Conservation (phyloP, 768 basidiomycete genomes). For the Omphalotus guepiniiformis region DNA sequence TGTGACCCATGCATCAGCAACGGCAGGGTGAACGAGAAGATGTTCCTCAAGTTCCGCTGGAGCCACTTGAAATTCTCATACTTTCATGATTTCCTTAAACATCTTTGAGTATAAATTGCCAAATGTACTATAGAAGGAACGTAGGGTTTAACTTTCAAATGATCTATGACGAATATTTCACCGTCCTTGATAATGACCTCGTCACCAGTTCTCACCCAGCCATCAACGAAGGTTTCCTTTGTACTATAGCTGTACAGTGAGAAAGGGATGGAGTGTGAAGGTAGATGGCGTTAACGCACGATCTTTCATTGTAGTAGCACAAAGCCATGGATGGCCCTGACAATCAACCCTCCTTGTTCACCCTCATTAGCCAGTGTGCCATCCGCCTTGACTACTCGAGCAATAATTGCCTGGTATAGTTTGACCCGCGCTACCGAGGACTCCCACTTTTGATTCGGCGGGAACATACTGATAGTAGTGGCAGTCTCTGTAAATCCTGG, state of each 20-base stretch:
- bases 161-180: constrained; percentile 68
- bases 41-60: constrained; percentile 68
- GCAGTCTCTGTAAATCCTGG: constrained; percentile 61
- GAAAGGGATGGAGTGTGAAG: too few species aligned
- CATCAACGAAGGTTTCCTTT: constrained; percentile 58
- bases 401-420: constrained; percentile 54
- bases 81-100: constrained; percentile 23
- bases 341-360: constrained; percentile 59
- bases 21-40: constrained; percentile 55
- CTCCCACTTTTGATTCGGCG: constrained; percentile 39
- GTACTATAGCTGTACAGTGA: too few species aligned
- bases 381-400: constrained; percentile 54
- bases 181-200: constrained; percentile 63
- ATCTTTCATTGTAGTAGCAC: constrained; percentile 54
- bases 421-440: constrained; percentile 53
- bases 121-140: too few species aligned
- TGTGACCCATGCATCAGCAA: constrained; percentile 61
- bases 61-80: constrained; percentile 38
- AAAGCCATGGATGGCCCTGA: constrained; percentile 58
- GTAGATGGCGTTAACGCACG: constrained; percentile 37
- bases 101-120: not conserved
- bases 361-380: constrained; percentile 51
- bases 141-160: too few species aligned
- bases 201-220: constrained; percentile 62
- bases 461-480: constrained; percentile 47